Evolutionary conservation across 306 rosid genomes (phyloP), one percentile per base, ranked within the genome.

Genomic region (Fragaria nilgerrensis): DNA sequence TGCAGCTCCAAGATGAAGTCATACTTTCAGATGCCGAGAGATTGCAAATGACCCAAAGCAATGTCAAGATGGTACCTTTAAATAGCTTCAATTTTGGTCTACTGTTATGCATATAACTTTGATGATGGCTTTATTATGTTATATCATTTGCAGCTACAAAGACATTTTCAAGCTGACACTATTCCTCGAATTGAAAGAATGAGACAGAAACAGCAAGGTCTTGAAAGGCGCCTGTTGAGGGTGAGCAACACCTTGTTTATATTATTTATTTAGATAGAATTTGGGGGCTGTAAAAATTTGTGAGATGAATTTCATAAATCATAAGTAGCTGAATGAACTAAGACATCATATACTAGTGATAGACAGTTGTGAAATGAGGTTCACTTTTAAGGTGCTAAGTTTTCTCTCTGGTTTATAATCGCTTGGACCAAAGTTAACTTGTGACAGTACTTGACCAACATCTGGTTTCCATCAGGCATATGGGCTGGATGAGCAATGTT

Each of bases 1-100:
- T 85, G 82, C 90, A 96, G 98, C 87, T 96, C 83, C 98, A 96
- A 89, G 99, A 96, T 84, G 98, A 96, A 85, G 99, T 96, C 86
- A 88, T 92, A 75, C 80, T 87, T 73, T 91, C 99, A 70, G 99
- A 96, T 85, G 90, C 94, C 20, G 99, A 92, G 85, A 89, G 98
- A 79, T 87, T 96, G 66, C 85, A 88, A 74, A 80, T 92, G 82
- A 92, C 99, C 78, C 99, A 92, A 84, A 96, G 97, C 93, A 92
- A 91, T 77, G 97, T 96, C 71, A 92, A 92, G 84, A 89, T 87
- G 99, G 99, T 96, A 88, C 22, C 64, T 52, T 29, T 53, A 14
- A 7, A 17, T 12, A 22, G 48, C 66, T 68, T 23, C 17, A 27
- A 53, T 12, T 15, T 29, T 56, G 74, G 66, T 77, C 22, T 76